Conservation (phyloP, 2,329 filamentous ascomycete genomes). For the Fusarium keratoplasticum region DNA sequence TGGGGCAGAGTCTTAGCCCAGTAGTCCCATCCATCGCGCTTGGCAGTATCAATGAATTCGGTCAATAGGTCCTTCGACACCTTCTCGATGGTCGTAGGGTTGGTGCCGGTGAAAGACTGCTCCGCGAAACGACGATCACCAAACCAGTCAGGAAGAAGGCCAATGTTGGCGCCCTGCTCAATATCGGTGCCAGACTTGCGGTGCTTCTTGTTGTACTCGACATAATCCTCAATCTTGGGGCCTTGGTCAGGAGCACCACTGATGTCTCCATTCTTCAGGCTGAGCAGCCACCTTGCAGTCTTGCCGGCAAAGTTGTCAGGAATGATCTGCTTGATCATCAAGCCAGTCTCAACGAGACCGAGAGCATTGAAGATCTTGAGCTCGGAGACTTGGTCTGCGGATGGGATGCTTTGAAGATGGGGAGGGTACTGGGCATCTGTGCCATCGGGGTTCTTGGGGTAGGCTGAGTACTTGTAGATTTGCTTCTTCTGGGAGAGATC, state of each 20-base stretch:
- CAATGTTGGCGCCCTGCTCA: slow-evolving; percentile 48
- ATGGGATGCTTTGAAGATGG: slow-evolving; percentile 46
- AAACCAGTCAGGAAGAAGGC: slow-evolving; percentile 55
- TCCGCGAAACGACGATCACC: slow-evolving; percentile 58
- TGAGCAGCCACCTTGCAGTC: slow-evolving; percentile 47
- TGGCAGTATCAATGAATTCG: slow-evolving; percentile 51
- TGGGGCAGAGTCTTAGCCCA: slow-evolving; percentile 47
- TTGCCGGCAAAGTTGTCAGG: slow-evolving; percentile 47
- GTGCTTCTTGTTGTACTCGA: slow-evolving; percentile 50
- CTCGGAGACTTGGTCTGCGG: slow-evolving; percentile 37
- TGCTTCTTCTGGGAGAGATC: slow-evolving; percentile 45
- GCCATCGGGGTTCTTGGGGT: slow-evolving; percentile 43
- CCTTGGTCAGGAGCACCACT: slow-evolving; percentile 46
- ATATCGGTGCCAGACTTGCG: slow-evolving; percentile 52
- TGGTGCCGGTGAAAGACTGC: slow-evolving; percentile 57
- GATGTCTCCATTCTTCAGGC: slow-evolving; percentile 40
- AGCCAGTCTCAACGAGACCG: slow-evolving; percentile 45
- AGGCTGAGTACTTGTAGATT: slow-evolving; percentile 45
- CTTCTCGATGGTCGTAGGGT: slow-evolving; percentile 59
- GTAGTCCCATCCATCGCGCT: slow-evolving; percentile 46
- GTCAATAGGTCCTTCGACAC: slow-evolving; percentile 48
- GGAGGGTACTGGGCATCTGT: slow-evolving; percentile 46
- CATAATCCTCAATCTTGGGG: slow-evolving; percentile 45
- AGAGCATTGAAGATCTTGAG: slow-evolving; percentile 48
- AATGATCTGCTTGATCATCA: slow-evolving; percentile 48